These are phyloP conservation scores for Penicillium macrosclerotiorum DNA, from an alignment of 495 filamentous ascomycete genomes.

Conservation along the genomic window DNA sequence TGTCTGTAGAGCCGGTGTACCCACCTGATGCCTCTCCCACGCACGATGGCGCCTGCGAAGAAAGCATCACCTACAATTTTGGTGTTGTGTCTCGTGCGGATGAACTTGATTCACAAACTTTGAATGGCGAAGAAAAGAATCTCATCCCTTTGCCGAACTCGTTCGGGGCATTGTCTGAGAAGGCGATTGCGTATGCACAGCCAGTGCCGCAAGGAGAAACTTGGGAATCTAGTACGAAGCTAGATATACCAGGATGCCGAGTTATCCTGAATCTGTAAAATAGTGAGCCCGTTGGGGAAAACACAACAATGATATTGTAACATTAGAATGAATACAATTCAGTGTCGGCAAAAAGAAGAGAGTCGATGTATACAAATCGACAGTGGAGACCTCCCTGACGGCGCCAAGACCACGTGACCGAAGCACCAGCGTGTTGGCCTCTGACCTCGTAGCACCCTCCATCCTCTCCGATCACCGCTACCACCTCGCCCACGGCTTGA, in stretches of 20 bases:
- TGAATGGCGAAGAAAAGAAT: slow-evolving; percentile 15
- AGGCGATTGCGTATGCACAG: slow-evolving; percentile 45
- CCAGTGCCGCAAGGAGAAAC: slow-evolving; percentile 14
- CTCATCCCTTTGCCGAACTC: slow-evolving; percentile 28
- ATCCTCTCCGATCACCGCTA: slow-evolving; percentile 34
- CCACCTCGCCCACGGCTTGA: slow-evolving; percentile 24
- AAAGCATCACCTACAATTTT: slow-evolving; percentile 27
- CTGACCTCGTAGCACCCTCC: slow-evolving; percentile 38
- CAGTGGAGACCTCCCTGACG: slow-evolving; percentile 3
- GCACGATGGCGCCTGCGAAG: neutral
- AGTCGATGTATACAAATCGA: slow-evolving; percentile 1
- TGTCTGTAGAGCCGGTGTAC: slow-evolving; percentile 26
- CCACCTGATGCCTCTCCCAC: neutral
- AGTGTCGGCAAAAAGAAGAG: neutral
- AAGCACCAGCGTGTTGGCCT: slow-evolving; percentile 41
- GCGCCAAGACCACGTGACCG: slow-evolving; percentile 40
- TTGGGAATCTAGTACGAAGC: slow-evolving; percentile 31
- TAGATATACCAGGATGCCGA: slow-evolving; percentile 41
- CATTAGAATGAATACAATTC: neutral
- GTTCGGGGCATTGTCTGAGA: slow-evolving; percentile 52
- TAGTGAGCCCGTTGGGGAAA: neutral
- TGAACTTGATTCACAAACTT: slow-evolving; percentile 3
- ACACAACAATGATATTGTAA: no score
- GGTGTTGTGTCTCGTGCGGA: slow-evolving; percentile 33
- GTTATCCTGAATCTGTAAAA: slow-evolving; percentile 24